These are phyloP conservation scores for Nitzschia putrida DNA, from an alignment of 108 stramenopile species.

Conservation along the genomic window DNA sequence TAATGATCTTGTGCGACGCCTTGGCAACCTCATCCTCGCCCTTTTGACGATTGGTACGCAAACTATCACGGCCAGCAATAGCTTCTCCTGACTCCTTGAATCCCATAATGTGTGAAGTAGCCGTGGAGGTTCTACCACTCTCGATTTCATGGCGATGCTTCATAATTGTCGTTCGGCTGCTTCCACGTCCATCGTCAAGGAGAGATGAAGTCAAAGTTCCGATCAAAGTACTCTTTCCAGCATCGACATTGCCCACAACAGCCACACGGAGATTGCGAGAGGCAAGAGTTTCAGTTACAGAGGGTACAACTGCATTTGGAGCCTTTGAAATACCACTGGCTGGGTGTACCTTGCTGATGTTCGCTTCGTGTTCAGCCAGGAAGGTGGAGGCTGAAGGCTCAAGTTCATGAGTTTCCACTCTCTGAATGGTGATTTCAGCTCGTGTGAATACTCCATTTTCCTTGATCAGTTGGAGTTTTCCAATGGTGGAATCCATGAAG, in stretches of 20 bases:
- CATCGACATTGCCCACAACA: slow-evolving; percentile 98
- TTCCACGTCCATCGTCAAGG: slow-evolving; percentile 96
- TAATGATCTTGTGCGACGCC: slow-evolving; percentile 82
- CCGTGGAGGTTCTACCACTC: slow-evolving; percentile 94
- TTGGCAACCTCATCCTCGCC: slow-evolving; percentile 80
- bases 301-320: slow-evolving; percentile 1
- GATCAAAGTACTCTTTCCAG: slow-evolving; percentile 94
- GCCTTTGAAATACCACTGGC: neutral
- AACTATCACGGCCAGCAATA: slow-evolving; percentile 59
- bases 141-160: slow-evolving; percentile 98
- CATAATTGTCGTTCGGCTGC: slow-evolving; percentile 90
- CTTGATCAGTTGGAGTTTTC: slow-evolving; percentile 18
- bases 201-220: slow-evolving; percentile 89
- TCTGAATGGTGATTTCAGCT: slow-evolving; percentile 69
- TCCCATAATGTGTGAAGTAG: slow-evolving; percentile 91
- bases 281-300: slow-evolving; percentile 74
- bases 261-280: slow-evolving; percentile 89
- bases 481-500: neutral
- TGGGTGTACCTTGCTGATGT: slow-evolving; percentile 10
- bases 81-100: slow-evolving; percentile 83
- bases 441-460: slow-evolving; percentile 60
- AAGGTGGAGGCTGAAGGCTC: slow-evolving; percentile 60
- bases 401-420: slow-evolving; percentile 80
- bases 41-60: slow-evolving; percentile 76
- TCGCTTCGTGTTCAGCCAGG: slow-evolving; percentile 34